Base-by-base conservation (phyloP, 768 basidiomycete species). In the Mycena maculata region DNA sequence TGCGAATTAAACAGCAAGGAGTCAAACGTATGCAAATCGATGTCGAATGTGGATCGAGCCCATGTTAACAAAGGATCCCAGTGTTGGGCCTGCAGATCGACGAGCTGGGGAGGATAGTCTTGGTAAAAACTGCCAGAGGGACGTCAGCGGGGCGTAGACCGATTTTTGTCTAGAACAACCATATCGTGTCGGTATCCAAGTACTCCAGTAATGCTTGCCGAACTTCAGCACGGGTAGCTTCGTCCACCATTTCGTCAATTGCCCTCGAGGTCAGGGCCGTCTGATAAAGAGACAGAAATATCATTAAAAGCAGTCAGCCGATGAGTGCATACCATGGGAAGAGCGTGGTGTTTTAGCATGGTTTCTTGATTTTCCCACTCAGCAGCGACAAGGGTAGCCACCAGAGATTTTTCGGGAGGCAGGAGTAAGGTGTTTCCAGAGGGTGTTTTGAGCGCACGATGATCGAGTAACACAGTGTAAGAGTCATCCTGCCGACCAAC, bases 351-450 rank as follows among this genome's bases (percentile, higher is more conserved):
- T 78, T 96, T 98, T 68, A 98, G 76, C 1, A 96, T 73, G 7
- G 83, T 90, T 63, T 89, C 89, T 79, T 98, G 97, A 74, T 91
- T 92, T 73, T 99, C 96, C 98, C 98, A 99, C 81, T 99, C 98
- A 61, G 92, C 86, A 22, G 96, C 98, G 72, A 99, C 90, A 62
- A 98, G 84, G 1, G 93, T 84, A 1, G 96, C 95, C 23, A 93
- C 84, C 30, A 96, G 80, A 44, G 84, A 76, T 75, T 93, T 94
- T 67, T 86, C 82, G 52, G 80, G 77, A 0, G 96, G 96, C 16
- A 99, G 72, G 38, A 90, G 75, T 31, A 99, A 79, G 4, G 83
- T 85, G 48, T 90, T 88, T n/a, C 96, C 96, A 0, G 83, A 85
- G 0, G 96, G 95, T 15, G 97, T 99, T 78, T 94, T 97, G 63